These are phyloP conservation scores for Boletus subcaerulescens DNA, from an alignment of 768 basidiomycete genomes.

Conservation along the genomic window DNA sequence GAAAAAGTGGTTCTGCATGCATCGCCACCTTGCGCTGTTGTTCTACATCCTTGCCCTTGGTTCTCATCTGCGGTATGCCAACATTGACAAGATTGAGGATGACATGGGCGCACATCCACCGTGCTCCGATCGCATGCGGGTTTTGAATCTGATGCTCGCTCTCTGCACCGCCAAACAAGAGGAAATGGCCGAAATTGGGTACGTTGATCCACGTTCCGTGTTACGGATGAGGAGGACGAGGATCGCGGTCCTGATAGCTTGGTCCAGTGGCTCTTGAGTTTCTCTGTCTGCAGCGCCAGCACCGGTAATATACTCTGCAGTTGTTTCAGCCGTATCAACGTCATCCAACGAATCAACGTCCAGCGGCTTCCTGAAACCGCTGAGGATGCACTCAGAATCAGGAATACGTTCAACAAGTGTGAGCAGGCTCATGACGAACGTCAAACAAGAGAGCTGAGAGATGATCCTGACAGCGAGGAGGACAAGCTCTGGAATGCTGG, in stretches of 20 bases:
- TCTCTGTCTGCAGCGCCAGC: constrained; percentile 66
- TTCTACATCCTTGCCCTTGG: constrained; percentile 39
- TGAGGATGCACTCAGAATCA: constrained; percentile 83
- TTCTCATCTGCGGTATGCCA: constrained; percentile 61
- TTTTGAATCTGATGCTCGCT: constrained; percentile 69
- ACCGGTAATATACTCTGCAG: constrained; percentile 63
- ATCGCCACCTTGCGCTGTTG: constrained; percentile 26
- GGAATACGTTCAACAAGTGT: constrained; percentile 75
- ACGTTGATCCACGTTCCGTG: constrained; percentile 56
- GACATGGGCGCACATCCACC: constrained; percentile 72
- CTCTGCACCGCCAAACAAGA: constrained; percentile 68
- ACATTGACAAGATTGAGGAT: constrained; percentile 73
- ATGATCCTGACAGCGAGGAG: constrained; percentile 80
- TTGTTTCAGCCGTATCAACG: constrained; percentile 54
- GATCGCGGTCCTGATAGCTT: constrained; percentile 71
- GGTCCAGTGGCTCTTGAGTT: constrained; percentile 47
- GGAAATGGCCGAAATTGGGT: constrained; percentile 83
- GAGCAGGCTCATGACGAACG: constrained; percentile 68
- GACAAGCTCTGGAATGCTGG: constrained; percentile 64
- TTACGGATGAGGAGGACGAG: constrained; percentile 81
- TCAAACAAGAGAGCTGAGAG: constrained; percentile 59
- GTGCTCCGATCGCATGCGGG: constrained; percentile 69
- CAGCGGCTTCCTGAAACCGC: constrained; percentile 72
- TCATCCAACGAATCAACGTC: constrained; percentile 60
- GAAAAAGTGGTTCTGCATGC: constrained; percentile 53